phyloP scores from a whole-genome alignment of 805 yeast species.

The Kuraishia borneana region DNA sequence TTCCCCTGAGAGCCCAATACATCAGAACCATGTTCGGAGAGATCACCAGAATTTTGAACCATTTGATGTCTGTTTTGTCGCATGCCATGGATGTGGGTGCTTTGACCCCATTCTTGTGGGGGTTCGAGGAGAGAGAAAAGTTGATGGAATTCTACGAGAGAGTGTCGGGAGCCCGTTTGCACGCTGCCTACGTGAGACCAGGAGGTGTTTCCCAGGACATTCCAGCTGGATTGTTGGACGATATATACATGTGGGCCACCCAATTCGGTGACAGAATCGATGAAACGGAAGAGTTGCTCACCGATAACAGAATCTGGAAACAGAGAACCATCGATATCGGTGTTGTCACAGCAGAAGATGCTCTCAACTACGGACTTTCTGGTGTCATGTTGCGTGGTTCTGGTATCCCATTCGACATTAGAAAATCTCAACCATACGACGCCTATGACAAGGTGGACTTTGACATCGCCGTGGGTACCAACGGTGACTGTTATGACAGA shows the following conservation, averaged over 20 bases:
- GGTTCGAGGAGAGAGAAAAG: slow-evolving; percentile 88
- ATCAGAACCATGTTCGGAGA: slow-evolving; percentile 81
- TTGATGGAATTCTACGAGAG: slow-evolving; percentile 88
- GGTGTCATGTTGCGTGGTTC: slow-evolving; percentile 91
- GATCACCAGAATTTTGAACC: slow-evolving; percentile 74
- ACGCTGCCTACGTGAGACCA: slow-evolving; percentile 81
- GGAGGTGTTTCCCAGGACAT: slow-evolving; percentile 88
- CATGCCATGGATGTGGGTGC: slow-evolving; percentile 96
- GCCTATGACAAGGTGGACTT: slow-evolving; percentile 82
- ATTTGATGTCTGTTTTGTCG: slow-evolving; percentile 74
- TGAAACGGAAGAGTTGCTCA: slow-evolving; percentile 80
- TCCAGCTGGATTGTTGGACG: slow-evolving; percentile 79
- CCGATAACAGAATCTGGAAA: slow-evolving; percentile 90
- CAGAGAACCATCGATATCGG: slow-evolving; percentile 79
- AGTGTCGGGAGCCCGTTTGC: slow-evolving; percentile 84
- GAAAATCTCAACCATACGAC: slow-evolving; percentile 83
- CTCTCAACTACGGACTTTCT: slow-evolving; percentile 65
- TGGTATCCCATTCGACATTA: slow-evolving; percentile 78
- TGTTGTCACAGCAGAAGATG: slow-evolving; percentile 76
- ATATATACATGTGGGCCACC: slow-evolving; percentile 92
- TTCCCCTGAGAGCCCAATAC: slow-evolving; percentile 77
- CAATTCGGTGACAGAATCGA: slow-evolving; percentile 90
- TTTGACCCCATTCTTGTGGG: slow-evolving; percentile 87
- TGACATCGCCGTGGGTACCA: slow-evolving; percentile 76
- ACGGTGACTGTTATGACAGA: slow-evolving; percentile 89